Percentiles rank a stretch among this genome's conserved stretches.
These are phyloP conservation scores for Pichia sp. DNA, from an alignment of 1,139 yeast species.

Conservation along the genomic window DNA sequence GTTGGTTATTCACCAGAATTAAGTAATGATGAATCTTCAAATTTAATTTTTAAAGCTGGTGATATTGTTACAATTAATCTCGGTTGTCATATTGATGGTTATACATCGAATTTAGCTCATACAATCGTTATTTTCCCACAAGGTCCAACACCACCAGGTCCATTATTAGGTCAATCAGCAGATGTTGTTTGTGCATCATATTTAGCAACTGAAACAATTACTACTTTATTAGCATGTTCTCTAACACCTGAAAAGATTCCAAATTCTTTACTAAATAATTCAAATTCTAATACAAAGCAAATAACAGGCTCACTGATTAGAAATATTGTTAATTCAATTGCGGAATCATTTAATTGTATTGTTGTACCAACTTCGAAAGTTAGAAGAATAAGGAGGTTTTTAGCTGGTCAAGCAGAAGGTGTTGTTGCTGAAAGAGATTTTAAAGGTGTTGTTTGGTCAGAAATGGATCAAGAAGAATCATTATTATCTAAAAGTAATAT, in stretches of 20 bases:
- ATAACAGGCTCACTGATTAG: conserved; percentile 68
- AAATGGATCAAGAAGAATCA: conserved; percentile 66
- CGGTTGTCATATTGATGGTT: conserved; percentile 93
- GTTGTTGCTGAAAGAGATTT: conserved; percentile 86
- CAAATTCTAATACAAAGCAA: conserved; percentile 10
- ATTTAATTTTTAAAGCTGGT: conserved; percentile 57
- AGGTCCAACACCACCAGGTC: conserved; percentile 56
- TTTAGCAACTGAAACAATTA: conserved; percentile 78
- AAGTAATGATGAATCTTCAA: conserved; percentile 45
- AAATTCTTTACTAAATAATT: conserved; percentile 13
- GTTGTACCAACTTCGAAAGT: conserved; percentile 91
- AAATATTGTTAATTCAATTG: conserved; percentile 71
- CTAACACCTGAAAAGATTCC: conserved; percentile 72
- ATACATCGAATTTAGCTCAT: conserved; percentile 80
- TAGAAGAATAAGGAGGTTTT: conserved; percentile 83
- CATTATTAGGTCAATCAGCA: conserved; percentile 76
- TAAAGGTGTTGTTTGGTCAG: conserved; percentile 91
- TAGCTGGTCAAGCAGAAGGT: conserved; percentile 93
- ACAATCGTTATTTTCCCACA: conserved; percentile 78
- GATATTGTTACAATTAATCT: conserved; percentile 77
- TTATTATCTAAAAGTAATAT: conserved; percentile 42
- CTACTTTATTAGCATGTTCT: conserved; percentile 66
- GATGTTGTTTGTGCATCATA: conserved; percentile 88
- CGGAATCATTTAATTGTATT: conserved; percentile 69
- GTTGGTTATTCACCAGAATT: conserved; percentile 83